Base-by-base conservation (phyloP, 495 filamentous ascomycete species). In the Neurospora sp. region DNA sequence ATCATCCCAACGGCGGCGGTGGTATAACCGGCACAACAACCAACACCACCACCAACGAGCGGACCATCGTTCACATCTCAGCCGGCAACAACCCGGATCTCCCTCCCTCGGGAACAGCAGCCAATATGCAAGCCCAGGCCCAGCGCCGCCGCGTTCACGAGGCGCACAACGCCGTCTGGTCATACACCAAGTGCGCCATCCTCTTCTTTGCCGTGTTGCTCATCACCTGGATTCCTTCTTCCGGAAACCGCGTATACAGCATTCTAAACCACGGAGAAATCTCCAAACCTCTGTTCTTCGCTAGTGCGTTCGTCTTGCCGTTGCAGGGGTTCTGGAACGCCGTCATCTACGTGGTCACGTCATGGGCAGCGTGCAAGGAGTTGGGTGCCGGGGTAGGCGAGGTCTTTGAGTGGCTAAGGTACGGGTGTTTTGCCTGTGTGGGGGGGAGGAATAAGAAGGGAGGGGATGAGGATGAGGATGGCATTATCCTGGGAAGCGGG, bases 291-390 rank as follows among this genome's bases (percentile, higher is more conserved):
- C 86, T 96, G 23, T 90, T 92, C 76, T 91, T 91, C 75, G 85
- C 89, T 48, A 89, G 90, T n/a, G 88, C 91, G 1, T 86, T 94
- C 69, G 93, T 96, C 0, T 85, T 96, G 14, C 93, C 93, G 0
- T 83, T 94, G 0, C 93, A 96, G 78, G 93, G 93, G 2, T 94
- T 95, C 79, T 95, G 92, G 91, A 97, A 96, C 78, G 88, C 89
- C 37, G 78, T 93, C 70, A 93, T 97, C 73, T 97, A 96, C 82
- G 79, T 89, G 5, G 88, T 88, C 20, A 93, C 92, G 2, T 89
- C 84, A 35, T 86, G 83, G 83, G 75, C 78, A 37, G 85, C 86
- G 4, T 85, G 83, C 73, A 81, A 81, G 75, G 74, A 77, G 20
- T 77, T 85, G 4, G 79, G 78, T 74, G 74, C 74, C 1, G 75